Conservation (phyloP, 768 basidiomycete species). For the Mycena polygramma region DNA sequence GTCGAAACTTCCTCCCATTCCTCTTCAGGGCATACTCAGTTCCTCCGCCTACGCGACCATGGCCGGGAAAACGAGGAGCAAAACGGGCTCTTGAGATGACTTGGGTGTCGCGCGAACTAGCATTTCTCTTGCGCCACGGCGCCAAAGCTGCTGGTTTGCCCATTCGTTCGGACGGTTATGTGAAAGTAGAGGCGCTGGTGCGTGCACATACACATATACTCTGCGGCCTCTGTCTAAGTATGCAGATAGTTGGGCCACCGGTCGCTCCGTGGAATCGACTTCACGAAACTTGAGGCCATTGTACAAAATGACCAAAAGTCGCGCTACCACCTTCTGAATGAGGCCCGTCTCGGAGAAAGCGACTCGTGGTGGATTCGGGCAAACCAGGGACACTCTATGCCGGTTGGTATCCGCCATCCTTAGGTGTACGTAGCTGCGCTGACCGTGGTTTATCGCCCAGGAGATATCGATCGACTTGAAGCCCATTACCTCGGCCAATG, state of each 20-base stretch:
- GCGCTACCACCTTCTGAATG: slow-evolving; percentile 59
- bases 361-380: slow-evolving; percentile 75
- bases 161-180: slow-evolving; percentile 31
- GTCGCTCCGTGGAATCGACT: slow-evolving; percentile 64
- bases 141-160: slow-evolving; percentile 19
- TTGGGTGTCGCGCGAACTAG: slow-evolving; percentile 23
- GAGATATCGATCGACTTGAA: slow-evolving; percentile 62
- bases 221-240: background rate
- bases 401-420: slow-evolving; percentile 50
- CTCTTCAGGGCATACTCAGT: background rate
- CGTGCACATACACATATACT: background rate
- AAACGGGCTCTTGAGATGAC: background rate
- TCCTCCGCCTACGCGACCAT: background rate
- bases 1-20: slow-evolving; percentile 9
- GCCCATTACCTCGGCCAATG: slow-evolving; percentile 59
- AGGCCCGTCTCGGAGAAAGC: slow-evolving; percentile 47
- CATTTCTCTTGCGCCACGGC: slow-evolving; percentile 30
- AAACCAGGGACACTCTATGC: slow-evolving; percentile 67
- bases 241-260: slow-evolving; percentile 66
- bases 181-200: slow-evolving; percentile 26
- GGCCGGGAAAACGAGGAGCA: background rate
- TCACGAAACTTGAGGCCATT: slow-evolving; percentile 58
- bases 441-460: slow-evolving; percentile 18
- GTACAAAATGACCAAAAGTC: slow-evolving; percentile 66
- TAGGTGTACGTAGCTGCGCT: no score